Evolutionary conservation across 345 rosid species (phyloP), one percentile per base, ranked within the genome.

Genomic region (Eucalyptus marginata): DNA sequence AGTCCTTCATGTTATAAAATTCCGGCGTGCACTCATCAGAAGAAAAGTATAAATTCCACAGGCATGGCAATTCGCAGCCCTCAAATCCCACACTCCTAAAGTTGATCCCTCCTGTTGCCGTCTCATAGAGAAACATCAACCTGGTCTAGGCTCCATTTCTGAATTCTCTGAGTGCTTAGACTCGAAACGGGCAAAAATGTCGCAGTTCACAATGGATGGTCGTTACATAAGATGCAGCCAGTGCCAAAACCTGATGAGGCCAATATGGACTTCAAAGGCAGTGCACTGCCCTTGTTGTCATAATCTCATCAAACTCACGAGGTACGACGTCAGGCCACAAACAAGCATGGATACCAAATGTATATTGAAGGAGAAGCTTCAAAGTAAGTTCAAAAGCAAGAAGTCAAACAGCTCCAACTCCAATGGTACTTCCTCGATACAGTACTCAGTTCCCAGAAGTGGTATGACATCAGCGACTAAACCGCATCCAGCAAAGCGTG

Each of bases 401-500:
- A 18, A 46, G 6, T 87, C 87, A 16, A 68, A 58, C 62, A 83
- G 46, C 87, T 87, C 87, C 87, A 59, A 13, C 33, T 66, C 29
- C 29, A 20, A 1, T 27, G 40, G 27, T 15, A 22, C 52, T 64
- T 56, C 76, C 29, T 12, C 27, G 24, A 17, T 13, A 50, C 33
- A 36, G 50, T 7, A 16, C 51, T 43, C 36, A 22, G 58, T 10
- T 59, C 56, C 66, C 18, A n/a, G 36, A 33, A 85, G 81, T 22
- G 50, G 56, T 20, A 16, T 59, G 66, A 43, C 56, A n/a, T 16
- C 22, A 62, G 25, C 50, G 11, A 8, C 47, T 5, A 17, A 80
- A 33, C 25, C 46, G 18, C 76, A 88, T 16, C 87, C 92, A 3
- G 84, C 80, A 62, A 93, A 92, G 91, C 93, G 95, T 5, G 95